Base-by-base conservation (phyloP, 2,329 filamentous ascomycete genomes). In the Balansia obtecta region DNA sequence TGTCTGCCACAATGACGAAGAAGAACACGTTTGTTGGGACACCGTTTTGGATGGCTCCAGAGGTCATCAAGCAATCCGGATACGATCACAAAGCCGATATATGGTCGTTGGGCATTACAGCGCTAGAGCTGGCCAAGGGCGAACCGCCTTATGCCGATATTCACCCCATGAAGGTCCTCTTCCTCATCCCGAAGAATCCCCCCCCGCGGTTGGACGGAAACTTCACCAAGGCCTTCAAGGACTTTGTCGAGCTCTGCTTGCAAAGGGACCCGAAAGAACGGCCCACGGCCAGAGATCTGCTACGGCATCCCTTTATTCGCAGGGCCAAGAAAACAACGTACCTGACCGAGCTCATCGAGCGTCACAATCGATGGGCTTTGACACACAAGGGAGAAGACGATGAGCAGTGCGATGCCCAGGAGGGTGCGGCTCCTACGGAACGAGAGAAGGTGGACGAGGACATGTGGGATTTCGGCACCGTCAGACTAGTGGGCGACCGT, bases 11-110 rank as follows among this genome's bases (percentile, higher is more conserved):
- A 46, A 97, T 97, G 90, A 96, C 91, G 55, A 97, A 97, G 76
- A 97, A 97, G 72, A 97, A 97, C 65, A 97, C 91, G 0, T 98
- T 97, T 66, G 91, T 98, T 33, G 93, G 93, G 34, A 97, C 91
- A 0, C 91, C 93, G 1, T 98, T 97, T 65, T 98, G 93, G 93
- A 98, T 98, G 91, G 91, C 93, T 2, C 91, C 91, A 11, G 91
- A 98, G 69, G 91, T 97, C 50, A 98, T 98, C 67, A 95, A 95
- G 70, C 91, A 98, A 67, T 95, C 89, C 52, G 91, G 91, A 46
- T 96, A 97, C 71, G 91, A 96, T 66, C 88, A 95, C 71, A 96
- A 96, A 70, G 91, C 91, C 43, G 91, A 97, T 63, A 95, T 97
- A 52, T 97, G 91, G 91, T 96, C 91, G 1, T 73, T 96, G 16